phyloP scores from a whole-genome alignment of 208 protist genomes.

The Paratrypanosoma confusum region DNA sequence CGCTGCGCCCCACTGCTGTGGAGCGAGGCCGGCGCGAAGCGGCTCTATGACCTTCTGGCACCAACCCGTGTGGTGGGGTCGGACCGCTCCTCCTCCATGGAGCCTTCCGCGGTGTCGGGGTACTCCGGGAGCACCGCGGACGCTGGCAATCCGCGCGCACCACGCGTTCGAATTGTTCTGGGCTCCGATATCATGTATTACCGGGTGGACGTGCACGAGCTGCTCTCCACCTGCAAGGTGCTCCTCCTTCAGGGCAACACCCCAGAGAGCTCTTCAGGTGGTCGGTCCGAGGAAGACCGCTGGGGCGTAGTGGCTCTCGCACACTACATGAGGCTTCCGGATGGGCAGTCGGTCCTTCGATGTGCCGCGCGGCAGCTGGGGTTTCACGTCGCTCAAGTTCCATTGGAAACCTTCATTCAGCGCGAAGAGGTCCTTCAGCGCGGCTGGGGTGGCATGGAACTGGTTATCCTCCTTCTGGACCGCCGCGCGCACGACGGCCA shows the following conservation, averaged over 20 bases:
- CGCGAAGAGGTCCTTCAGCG: slow-evolving; percentile 5
- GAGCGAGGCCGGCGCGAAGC: slow-evolving; percentile 13
- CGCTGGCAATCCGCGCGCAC: no score
- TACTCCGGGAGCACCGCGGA: no score
- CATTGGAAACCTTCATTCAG: slow-evolving; percentile 21
- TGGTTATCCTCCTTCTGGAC: slow-evolving; percentile 32
- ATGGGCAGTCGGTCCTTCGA: slow-evolving; percentile 24
- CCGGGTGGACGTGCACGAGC: slow-evolving; percentile 31
- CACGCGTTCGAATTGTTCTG: slow-evolving; percentile 27
- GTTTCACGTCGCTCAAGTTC: slow-evolving; percentile 24
- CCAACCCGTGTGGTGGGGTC: background rate
- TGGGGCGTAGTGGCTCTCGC: slow-evolving; percentile 20
- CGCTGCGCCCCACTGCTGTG: slow-evolving; percentile 34
- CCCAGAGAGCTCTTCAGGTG: no score
- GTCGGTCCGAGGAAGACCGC: background rate
- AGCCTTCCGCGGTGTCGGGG: slow-evolving; percentile 3
- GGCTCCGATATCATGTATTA: slow-evolving; percentile 70
- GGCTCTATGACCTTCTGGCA: slow-evolving; percentile 7
- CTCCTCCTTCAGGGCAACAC: no score
- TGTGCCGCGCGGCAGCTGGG: slow-evolving; percentile 15
- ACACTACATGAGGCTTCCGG: slow-evolving; percentile 52
- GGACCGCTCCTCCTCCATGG: background rate
- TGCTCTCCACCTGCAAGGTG: slow-evolving; percentile 26
- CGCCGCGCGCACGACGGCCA: no score
- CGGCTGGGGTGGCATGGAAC: slow-evolving; percentile 30